phyloP scores from a whole-genome alignment of 495 filamentous ascomycete genomes.

The Corynascus novoguineensis region DNA sequence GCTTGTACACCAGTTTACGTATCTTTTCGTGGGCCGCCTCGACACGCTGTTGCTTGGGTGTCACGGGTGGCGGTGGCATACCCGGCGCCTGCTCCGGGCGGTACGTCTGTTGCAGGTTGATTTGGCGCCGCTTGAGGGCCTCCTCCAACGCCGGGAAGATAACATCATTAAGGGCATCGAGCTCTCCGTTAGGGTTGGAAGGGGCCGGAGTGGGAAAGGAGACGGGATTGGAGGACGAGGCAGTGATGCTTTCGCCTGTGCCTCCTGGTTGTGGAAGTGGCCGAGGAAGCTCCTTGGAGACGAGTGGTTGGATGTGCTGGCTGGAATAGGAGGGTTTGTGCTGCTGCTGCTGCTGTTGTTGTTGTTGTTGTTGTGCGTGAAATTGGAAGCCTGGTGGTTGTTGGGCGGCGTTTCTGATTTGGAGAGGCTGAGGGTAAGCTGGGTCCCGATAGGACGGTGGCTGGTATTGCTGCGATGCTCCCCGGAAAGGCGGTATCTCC shows the following conservation, averaged over 20 bases:
- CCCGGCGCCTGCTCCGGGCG: conserved; percentile 38
- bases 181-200: conserved; percentile 43
- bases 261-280: conserved; percentile 14
- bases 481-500: conserved; percentile 52
- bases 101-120: conserved; percentile 53
- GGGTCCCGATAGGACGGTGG: background rate
- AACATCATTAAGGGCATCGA: conserved; percentile 68
- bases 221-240: conserved; percentile 8
- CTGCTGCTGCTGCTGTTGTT: conserved; percentile 1
- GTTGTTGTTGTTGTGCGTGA: conserved; percentile 18
- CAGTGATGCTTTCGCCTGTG: too few species aligned
- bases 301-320: conserved; percentile 12
- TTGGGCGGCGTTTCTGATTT: background rate
- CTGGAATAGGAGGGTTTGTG: conserved; percentile 4
- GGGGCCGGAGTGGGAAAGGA: conserved; percentile 44
- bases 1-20: conserved; percentile 67
- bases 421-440: conserved; percentile 4
- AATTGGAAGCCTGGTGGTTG: conserved; percentile 1
- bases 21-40: conserved; percentile 79
- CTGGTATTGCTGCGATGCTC: conserved; percentile 27
- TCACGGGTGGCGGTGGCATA: conserved; percentile 28
- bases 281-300: conserved; percentile 25
- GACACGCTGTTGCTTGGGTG: conserved; percentile 53
- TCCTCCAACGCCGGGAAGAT: conserved; percentile 87
- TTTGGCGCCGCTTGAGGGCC: conserved; percentile 73